Base-by-base conservation (phyloP, 306 rosid genomes). In the Benincasa hispida region DNA sequence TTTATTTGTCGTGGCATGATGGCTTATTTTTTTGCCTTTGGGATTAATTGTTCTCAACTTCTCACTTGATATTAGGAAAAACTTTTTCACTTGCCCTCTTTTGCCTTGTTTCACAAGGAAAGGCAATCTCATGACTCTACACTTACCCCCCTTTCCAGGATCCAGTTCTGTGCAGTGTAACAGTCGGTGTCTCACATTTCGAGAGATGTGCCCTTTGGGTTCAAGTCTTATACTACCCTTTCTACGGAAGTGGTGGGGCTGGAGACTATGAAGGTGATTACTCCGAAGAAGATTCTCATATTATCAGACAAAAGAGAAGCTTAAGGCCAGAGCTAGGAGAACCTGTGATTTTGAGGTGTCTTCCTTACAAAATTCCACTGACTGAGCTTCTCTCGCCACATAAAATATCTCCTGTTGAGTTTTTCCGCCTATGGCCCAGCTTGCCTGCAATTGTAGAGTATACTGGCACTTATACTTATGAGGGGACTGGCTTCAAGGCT, bases 401-500 rank as follows among this genome's bases (percentile, higher is more conserved):
- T 81, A 88, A 88, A 82, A 92, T 94, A 59, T 94, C 99, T 53
- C 99, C 96, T 5, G 99, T 94, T 35, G 99, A 94, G 77, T 94
- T 90, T 79, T 94, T 94, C 82, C 97, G 97, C 51, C 89, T 94
- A 17, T 94, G 99, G 99, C 99, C 97, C 69, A 90, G 99, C 87
- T 86, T 94, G 83, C 99, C 99, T 8, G 96, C 99, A 62, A 79
- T 92, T 68, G 78, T 94, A 24, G 99, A 92, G 86, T 90, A 87
- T 84, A 90, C 97, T 63, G 97, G 99, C 70, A 92, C 96, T n/a
- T 94, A 94, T 81, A 94, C 88, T 45, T 94, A 94, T 2, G 99
- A 94, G 90, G 99, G 99, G 76, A 94, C 98, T 86, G 99, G 99
- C 77, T 90, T 94, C 85, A 86, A 85, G 86, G 99, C 99, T 80